Percentiles rank a stretch among this genome's conserved stretches.
These are phyloP conservation scores for Salix purpurea DNA, from an alignment of 345 rosid species.

Conservation along the genomic window DNA sequence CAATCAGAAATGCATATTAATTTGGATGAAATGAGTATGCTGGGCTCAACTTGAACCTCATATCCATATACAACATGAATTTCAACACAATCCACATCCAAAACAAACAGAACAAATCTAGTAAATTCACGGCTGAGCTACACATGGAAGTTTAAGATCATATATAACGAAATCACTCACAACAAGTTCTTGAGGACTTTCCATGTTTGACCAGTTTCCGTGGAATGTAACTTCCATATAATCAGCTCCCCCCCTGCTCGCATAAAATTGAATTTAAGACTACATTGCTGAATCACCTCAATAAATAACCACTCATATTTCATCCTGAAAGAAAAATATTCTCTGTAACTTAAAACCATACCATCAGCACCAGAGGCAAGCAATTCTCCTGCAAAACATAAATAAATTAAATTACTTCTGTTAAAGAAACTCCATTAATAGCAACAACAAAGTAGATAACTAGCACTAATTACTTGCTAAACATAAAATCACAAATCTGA, in stretches of 20 bases:
- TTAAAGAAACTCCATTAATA: neutral
- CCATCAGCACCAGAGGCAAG: slow-evolving; percentile 99
- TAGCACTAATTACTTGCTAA: neutral
- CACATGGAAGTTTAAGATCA: slow-evolving; percentile 6
- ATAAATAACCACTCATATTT: neutral
- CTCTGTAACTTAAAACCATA: slow-evolving; percentile 24
- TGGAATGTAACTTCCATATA: slow-evolving; percentile 70
- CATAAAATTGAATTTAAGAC: neutral
- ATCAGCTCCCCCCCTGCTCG: slow-evolving; percentile 83
- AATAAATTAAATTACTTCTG: neutral
- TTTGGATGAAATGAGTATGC: no score
- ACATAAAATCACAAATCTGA: neutral
- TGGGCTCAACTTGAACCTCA: no score
- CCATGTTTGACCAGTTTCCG: slow-evolving; percentile 78
- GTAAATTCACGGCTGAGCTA: neutral
- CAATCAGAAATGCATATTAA: no score
- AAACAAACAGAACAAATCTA: neutral
- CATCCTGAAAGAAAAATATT: neutral
- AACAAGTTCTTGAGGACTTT: slow-evolving; percentile 72
- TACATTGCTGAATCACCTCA: neutral
- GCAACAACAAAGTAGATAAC: neutral
- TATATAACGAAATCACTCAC: slow-evolving; percentile 36
- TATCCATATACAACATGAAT: no score
- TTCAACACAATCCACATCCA: no score
- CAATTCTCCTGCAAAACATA: slow-evolving; percentile 60